Base-by-base conservation (phyloP, 257 asterid species). In the Ligustrum vulgare region DNA sequence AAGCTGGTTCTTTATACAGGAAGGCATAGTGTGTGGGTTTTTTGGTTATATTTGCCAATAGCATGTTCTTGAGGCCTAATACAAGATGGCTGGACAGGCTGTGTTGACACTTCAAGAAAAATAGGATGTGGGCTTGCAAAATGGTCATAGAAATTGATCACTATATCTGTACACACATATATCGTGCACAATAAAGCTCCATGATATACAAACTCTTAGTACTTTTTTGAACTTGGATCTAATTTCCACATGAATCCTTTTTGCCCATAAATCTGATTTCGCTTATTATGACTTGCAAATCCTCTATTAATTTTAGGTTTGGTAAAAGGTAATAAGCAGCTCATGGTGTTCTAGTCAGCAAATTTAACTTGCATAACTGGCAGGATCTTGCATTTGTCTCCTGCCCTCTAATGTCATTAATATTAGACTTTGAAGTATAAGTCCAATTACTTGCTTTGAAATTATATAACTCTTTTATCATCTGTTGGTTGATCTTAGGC, bases 31-130 rank as follows among this genome's bases (percentile, higher is more conserved):
- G 64, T 20, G 12, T 49, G 54, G 22, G 33, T 11, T 51, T 60
- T 76, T 16, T 32, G n/a, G 60, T 69, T 39, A 7, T 67, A 22
- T 67, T 47, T 58, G 23, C 39, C 60, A 65, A 25, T 34, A 71
- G 63, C 49, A 64, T 12, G 69, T 35, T 58, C 47, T 67, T 69
- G 75, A 34, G 20, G 16, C 32, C 15, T 23, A 58, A 58, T 58
- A 58, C 13, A 20, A 22, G 32, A 51, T 18, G 65, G 33, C 66
- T 20, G 67, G 33, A 60, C 66, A 33, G 64, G 62, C 39, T 49
- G 22, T 45, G 43, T 37, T 77, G 72, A 66, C 31, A 41, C 45
- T 16, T 45, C 47, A 11, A 39, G 4, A 72, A 54, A 47, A 63
- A 47, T 33, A 43, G 70, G 70, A 32, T 2, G n/a, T 36, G 39